These are phyloP conservation scores for Zelopaecilomyces penicillatus DNA, from an alignment of 2,329 filamentous ascomycete species.

Conservation along the genomic window DNA sequence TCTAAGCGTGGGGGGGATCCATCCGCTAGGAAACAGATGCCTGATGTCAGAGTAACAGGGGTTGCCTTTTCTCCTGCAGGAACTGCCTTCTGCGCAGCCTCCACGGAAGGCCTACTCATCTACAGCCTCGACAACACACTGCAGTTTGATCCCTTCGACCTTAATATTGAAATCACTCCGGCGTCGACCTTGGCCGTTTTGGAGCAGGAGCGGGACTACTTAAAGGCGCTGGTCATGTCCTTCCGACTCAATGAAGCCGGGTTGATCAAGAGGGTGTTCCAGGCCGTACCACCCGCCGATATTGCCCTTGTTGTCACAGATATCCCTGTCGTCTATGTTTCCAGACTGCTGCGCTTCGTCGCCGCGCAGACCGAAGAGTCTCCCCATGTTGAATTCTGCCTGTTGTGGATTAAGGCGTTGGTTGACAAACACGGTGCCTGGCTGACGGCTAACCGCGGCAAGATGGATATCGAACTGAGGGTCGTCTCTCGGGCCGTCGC, in stretches of 20 bases:
- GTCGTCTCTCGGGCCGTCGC: slow-evolving; percentile 73
- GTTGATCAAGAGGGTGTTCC: slow-evolving; percentile 78
- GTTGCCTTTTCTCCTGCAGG: slow-evolving; percentile 86
- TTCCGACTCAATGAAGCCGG: slow-evolving; percentile 87
- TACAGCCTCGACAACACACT: slow-evolving; percentile 82
- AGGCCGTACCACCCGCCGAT: slow-evolving; percentile 66
- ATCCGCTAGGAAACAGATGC: slow-evolving; percentile 63
- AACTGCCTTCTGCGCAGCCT: slow-evolving; percentile 85
- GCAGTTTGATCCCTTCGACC: slow-evolving; percentile 91
- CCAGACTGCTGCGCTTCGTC: slow-evolving; percentile 76
- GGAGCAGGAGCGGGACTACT: slow-evolving; percentile 64
- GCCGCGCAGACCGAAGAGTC: slow-evolving; percentile 81
- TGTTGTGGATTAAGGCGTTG: slow-evolving; percentile 81
- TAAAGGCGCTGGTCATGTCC: slow-evolving; percentile 92
- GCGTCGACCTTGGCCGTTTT: slow-evolving; percentile 67
- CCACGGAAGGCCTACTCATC: slow-evolving; percentile 86
- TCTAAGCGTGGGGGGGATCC: slow-evolving; percentile 78
- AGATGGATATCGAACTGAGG: slow-evolving; percentile 76
- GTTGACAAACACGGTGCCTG: slow-evolving; percentile 78
- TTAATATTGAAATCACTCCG: slow-evolving; percentile 89
- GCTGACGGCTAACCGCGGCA: slow-evolving; percentile 70
- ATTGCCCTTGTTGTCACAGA: slow-evolving; percentile 71
- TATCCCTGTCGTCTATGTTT: slow-evolving; percentile 78
- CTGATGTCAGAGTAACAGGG: slow-evolving; percentile 76
- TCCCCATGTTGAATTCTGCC: slow-evolving; percentile 88